Evolutionary conservation across 2,329 filamentous ascomycete genomes (phyloP).

Genomic region (Ambrosiella xylebori): DNA sequence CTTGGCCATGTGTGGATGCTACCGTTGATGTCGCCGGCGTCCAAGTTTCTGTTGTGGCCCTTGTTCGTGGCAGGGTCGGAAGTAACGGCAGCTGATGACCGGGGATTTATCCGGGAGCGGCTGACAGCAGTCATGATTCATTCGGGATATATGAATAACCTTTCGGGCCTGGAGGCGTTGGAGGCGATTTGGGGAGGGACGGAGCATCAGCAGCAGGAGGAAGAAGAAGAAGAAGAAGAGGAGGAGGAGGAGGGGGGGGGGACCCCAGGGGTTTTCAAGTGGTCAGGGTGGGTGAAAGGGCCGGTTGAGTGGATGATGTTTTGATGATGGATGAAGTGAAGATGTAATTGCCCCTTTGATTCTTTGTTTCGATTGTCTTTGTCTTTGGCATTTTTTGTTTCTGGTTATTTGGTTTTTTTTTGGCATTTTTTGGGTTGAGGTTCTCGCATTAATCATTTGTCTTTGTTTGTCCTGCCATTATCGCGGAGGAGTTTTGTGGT

Average conservation of each 20-base stretch:
- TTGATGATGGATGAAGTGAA: slow-evolving; percentile 17
- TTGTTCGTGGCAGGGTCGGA: slow-evolving; percentile 74
- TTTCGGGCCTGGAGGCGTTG: slow-evolving; percentile 67
- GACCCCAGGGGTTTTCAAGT: slow-evolving; percentile 27
- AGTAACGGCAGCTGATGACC: slow-evolving; percentile 65
- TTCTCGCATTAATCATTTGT: no score
- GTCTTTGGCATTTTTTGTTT: background rate
- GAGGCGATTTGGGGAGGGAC: slow-evolving; percentile 62
- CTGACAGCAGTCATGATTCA: slow-evolving; percentile 76
- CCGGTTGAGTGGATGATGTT: slow-evolving; percentile 52
- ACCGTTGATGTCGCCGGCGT: no score
- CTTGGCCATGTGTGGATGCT: no score
- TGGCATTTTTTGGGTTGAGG: background rate
- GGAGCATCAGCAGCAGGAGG: slow-evolving; percentile 13
- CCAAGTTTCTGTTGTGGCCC: slow-evolving; percentile 81
- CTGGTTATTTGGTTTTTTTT: background rate
- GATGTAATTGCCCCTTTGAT: background rate
- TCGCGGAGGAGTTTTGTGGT: background rate
- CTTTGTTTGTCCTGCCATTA: no score
- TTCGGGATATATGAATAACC: slow-evolving; percentile 86
- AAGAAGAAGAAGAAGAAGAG: background rate
- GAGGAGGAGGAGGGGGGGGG: background rate
- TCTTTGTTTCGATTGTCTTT: background rate
- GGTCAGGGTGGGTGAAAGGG: slow-evolving; percentile 39
- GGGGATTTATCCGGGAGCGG: slow-evolving; percentile 59